phyloP scores from a whole-genome alignment of 2,329 filamentous ascomycete species.

The Elsinoe batatas region DNA sequence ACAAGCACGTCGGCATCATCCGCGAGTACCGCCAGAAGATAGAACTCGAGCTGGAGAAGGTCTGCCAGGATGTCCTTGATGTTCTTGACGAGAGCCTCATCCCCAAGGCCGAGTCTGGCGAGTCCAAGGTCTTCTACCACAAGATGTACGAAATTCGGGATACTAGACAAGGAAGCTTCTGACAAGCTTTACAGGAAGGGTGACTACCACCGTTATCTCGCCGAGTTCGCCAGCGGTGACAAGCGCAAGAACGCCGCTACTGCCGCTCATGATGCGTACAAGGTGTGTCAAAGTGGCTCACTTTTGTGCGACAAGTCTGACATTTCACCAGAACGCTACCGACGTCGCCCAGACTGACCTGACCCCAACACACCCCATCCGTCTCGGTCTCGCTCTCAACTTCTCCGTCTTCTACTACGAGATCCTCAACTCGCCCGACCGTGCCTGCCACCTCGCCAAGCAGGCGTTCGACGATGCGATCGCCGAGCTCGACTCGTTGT shows the following conservation, averaged over 20 bases:
- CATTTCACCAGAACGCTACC: constrained; percentile 65
- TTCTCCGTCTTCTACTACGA: constrained; percentile 99
- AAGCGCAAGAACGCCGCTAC: constrained; percentile 84
- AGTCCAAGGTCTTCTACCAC: constrained; percentile 99
- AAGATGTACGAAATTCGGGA: constrained; percentile 68
- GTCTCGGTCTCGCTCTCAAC: constrained; percentile 93
- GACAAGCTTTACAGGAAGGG: constrained; percentile 62
- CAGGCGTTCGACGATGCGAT: constrained; percentile 98
- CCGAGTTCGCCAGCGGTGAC: constrained; percentile 86
- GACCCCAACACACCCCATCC: constrained; percentile 94
- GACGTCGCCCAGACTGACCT: constrained; percentile 97
- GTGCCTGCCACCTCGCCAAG: constrained; percentile 96
- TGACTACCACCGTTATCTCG: constrained; percentile 92
- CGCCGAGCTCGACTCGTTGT: constrained; percentile 94
- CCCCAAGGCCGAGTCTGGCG: constrained; percentile 88
- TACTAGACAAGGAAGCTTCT: not conserved
- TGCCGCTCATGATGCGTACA: constrained; percentile 89
- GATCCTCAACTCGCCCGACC: constrained; percentile 96
- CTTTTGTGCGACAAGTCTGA: constrained; percentile 12
- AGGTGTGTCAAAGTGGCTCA: constrained; percentile 49
- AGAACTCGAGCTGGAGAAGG: constrained; percentile 41
- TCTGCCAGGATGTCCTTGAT: constrained; percentile 43
- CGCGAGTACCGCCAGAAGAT: constrained; percentile 98
- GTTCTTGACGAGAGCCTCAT: constrained; percentile 90
- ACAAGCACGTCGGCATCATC: constrained; percentile 89